phyloP scores from a whole-genome alignment of 2,329 filamentous ascomycete species.

The Myriosclerotinia duriaeana region DNA sequence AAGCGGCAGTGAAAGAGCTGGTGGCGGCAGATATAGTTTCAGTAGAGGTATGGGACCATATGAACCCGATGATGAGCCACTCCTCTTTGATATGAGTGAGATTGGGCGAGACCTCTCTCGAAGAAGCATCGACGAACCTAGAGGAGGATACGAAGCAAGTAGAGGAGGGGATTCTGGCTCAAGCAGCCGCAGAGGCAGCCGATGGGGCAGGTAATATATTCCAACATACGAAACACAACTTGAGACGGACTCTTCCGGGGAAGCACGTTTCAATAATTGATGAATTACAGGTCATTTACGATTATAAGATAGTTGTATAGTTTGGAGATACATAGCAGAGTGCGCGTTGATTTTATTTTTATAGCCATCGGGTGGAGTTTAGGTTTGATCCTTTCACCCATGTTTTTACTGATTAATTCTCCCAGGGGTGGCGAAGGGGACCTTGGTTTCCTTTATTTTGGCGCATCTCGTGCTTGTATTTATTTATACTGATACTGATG shows the following conservation, averaged over 20 bases:
- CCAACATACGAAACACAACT: constrained; percentile 22
- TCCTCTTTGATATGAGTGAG: constrained; percentile 73
- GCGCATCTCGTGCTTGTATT: constrained; percentile 23
- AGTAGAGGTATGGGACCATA: constrained; percentile 47
- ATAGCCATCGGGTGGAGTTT: constrained; percentile 24
- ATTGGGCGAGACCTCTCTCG: constrained; percentile 58
- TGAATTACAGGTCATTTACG: constrained; percentile 35
- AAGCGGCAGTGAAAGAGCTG: constrained; percentile 42
- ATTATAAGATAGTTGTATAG: constrained; percentile 29
- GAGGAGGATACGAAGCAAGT: constrained; percentile 31
- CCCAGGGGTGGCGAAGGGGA: not conserved
- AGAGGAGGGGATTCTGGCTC: constrained; percentile 37
- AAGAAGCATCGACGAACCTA: constrained; percentile 56
- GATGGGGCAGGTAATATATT: constrained; percentile 35
- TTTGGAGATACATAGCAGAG: constrained; percentile 26
- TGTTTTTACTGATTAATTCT: constrained; percentile 23
- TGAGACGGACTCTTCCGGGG: constrained; percentile 18
- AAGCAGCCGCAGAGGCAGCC: constrained; percentile 38
- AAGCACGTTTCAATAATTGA: constrained; percentile 33
- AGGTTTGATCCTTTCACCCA: constrained; percentile 21
- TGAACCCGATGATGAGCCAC: constrained; percentile 63
- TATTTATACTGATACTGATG: not conserved
- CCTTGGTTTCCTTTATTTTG: not conserved
- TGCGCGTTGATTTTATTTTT: constrained; percentile 24
- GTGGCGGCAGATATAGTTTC: constrained; percentile 46